These are phyloP conservation scores for Paspalum notatum DNA, from an alignment of 176 grass and related monocot genomes.

Conservation along the genomic window DNA sequence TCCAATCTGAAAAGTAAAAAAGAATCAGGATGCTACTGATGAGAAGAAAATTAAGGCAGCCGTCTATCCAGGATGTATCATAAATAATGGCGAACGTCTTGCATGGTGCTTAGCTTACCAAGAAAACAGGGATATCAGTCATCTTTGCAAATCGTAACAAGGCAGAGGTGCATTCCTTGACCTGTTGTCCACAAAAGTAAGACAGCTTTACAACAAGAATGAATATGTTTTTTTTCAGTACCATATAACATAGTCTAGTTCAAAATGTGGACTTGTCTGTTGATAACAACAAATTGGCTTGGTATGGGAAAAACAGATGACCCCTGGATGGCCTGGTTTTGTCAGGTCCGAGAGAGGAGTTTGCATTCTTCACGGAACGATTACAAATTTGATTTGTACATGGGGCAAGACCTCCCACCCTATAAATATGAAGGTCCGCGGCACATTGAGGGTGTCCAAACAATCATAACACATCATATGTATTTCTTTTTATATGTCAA, in stretches of 20 bases:
- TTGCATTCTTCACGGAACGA: too few relatives aligned
- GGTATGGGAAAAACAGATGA: too few relatives aligned
- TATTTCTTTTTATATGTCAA: too few relatives aligned
- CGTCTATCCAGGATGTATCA: conserved; percentile 8
- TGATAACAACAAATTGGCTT: too few relatives aligned
- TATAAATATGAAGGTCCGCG: too few relatives aligned
- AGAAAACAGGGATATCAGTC: conserved; percentile 88
- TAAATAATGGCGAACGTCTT: conserved; percentile 6
- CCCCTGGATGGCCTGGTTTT: too few relatives aligned
- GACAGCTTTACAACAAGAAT: conserved; percentile 24
- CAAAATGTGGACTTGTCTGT: neutral
- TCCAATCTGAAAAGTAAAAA: conserved; percentile 70
- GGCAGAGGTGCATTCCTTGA: conserved; percentile 92
- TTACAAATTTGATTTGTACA: too few relatives aligned
- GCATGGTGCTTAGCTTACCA: conserved; percentile 58
- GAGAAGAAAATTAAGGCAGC: conserved; percentile 17
- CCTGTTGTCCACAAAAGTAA: conserved; percentile 50
- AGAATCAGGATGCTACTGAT: conserved; percentile 20
- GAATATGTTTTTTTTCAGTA: conserved; percentile 1
- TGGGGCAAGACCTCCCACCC: too few relatives aligned
- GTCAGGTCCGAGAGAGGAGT: too few relatives aligned
- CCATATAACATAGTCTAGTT: conserved; percentile 24
- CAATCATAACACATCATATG: too few relatives aligned
- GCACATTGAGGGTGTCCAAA: too few relatives aligned
- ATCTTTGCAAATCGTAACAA: conserved; percentile 91